Conservation (phyloP, 352 stramenopile species). For the Elongisporangium undulatum region DNA sequence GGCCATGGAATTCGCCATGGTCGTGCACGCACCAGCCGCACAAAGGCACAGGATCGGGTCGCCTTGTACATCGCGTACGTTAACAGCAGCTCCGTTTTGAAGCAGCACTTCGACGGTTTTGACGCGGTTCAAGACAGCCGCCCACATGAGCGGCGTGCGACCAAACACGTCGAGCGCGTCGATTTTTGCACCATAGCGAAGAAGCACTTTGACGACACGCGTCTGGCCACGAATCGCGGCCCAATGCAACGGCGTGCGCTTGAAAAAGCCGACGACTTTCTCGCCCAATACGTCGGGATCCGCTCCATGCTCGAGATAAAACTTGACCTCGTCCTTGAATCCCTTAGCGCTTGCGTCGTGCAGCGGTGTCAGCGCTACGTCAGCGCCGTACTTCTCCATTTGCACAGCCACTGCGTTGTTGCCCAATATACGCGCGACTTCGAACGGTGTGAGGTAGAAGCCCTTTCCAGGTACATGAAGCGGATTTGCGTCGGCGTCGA, state of each 20-base stretch:
- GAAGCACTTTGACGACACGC: slow-evolving; percentile 48
- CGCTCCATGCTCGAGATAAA: slow-evolving; percentile 67
- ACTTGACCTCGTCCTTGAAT: slow-evolving; percentile 47
- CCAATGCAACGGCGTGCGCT: slow-evolving; percentile 73
- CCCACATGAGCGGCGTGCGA: slow-evolving; percentile 64
- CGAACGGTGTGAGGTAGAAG: slow-evolving; percentile 64
- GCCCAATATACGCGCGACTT: slow-evolving; percentile 59
- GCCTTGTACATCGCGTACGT: slow-evolving; percentile 54
- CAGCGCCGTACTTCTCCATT: slow-evolving; percentile 75
- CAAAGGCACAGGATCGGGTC: slow-evolving; percentile 68
- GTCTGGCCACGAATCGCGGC: slow-evolving; percentile 71
- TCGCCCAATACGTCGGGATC: slow-evolving; percentile 63
- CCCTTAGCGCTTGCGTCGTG: slow-evolving; percentile 61
- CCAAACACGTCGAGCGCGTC: slow-evolving; percentile 67
- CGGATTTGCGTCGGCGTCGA: slow-evolving; percentile 69
- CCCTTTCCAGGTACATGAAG: slow-evolving; percentile 49
- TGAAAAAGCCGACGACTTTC: slow-evolving; percentile 61
- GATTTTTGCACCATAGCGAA: slow-evolving; percentile 50
- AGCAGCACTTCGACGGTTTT: slow-evolving; percentile 56
- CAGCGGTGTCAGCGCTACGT: slow-evolving; percentile 73
- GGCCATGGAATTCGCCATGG: slow-evolving; percentile 9
- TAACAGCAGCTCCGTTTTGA: slow-evolving; percentile 45
- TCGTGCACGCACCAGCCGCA: slow-evolving; percentile 35
- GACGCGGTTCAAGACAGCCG: slow-evolving; percentile 64
- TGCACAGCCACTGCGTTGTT: slow-evolving; percentile 60